Evolutionary conservation across 371 early-diverging fungal genomes (phyloP).

Genomic region (Mortierella sp.): DNA sequence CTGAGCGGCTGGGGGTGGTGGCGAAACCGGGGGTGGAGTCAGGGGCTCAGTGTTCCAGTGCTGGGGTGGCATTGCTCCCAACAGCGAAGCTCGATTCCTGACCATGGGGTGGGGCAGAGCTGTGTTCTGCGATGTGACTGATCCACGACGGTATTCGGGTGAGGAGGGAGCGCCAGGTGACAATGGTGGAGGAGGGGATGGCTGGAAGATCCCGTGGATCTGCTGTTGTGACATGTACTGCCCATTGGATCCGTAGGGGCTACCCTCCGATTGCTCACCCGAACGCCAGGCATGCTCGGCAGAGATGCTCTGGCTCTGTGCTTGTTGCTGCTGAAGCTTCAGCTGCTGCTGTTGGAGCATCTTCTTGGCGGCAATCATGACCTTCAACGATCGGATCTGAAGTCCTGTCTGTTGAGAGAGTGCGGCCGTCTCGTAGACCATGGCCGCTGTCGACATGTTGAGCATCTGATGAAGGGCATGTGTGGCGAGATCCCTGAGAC

Average conservation of each 20-base stretch:
- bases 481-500: constrained; percentile 69
- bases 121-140: constrained; percentile 38
- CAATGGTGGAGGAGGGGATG: constrained; percentile 50
- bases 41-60: constrained; percentile 57
- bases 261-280: constrained; percentile 24
- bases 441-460: constrained; percentile 75
- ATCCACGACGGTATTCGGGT: constrained; percentile 39
- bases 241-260: constrained; percentile 13
- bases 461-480: constrained; percentile 79
- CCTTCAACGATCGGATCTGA: constrained; percentile 73
- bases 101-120: constrained; percentile 56
- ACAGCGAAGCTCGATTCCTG: constrained; percentile 39
- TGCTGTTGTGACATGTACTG: constrained; percentile 55
- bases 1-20: constrained; percentile 36
- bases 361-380: constrained; percentile 73
- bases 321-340: constrained; percentile 59
- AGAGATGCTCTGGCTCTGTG: constrained; percentile 47
- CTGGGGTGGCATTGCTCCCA: constrained; percentile 39
- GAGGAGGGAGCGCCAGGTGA: constrained; percentile 30
- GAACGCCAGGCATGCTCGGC: constrained; percentile 58
- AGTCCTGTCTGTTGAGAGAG: constrained; percentile 70
- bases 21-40: constrained; percentile 54
- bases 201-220: constrained; percentile 49
- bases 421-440: constrained; percentile 76
- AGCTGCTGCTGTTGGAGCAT: constrained; percentile 70